Evolutionary conservation across 345 rosid species (phyloP), one percentile per base, ranked within the genome.

Genomic region (Cardamine resedifolia): DNA sequence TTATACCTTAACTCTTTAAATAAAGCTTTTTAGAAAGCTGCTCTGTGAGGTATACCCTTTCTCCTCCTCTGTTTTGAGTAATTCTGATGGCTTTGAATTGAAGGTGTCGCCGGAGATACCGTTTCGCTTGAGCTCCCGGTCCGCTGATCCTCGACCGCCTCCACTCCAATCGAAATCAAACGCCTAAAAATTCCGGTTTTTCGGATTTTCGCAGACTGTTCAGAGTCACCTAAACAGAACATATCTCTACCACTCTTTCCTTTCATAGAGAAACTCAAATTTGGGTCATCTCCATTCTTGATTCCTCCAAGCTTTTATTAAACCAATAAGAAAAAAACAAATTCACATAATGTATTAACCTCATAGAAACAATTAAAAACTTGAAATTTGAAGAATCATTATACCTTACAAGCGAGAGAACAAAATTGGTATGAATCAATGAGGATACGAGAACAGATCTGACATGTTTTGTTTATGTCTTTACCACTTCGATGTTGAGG

Each of bases 1-100:
- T 58, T 36, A 58, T 36, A 58, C 19, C 19, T 34, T 21, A 58
- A 58, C 45, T 21, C 16, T 51, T 51, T 24, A n/a, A 23, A 24
- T 16, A 51, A 36, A 39, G 9, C 4, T 2, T 49, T 70, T 38
- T 27, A 81, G 50, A 85, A 81, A 41, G 96, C 91, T 43, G 96
- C 87, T 15, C 96, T 88, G 33, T 77, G 85, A 58, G 96, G 96
- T 23, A 81, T 78, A 31, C 96, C 96, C 88, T 90, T 90, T 75
- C 91, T 85, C 64, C 90, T 81, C 66, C 85, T 78, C 56, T 38
- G 20, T 2, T 28, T 50, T 23, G 43, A 19, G 52, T 88, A 83
- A 67, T 78, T 85, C 57, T 67, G 52, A 57, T 83, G 83, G 51
- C 77, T 81, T 73, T 67, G 77, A 15, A 82, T 72, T 5, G 81